These are phyloP conservation scores for Sporisorium scitamineum DNA, from an alignment of 1,284 basidiomycete genomes.

Conservation along the genomic window DNA sequence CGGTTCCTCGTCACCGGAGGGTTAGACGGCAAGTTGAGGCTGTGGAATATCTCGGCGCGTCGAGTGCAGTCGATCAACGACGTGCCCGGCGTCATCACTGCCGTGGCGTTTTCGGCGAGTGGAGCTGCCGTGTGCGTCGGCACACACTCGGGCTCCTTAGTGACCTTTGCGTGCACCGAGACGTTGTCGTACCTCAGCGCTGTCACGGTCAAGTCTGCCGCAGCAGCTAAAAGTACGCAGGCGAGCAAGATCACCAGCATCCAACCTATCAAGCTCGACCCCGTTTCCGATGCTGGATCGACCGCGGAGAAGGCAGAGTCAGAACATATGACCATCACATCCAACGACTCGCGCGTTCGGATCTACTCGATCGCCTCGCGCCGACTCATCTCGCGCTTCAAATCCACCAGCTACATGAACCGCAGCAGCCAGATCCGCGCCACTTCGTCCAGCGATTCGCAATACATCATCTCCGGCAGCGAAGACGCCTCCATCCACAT, in stretches of 20 bases:
- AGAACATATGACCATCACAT: constrained; percentile 69
- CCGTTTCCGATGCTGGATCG: constrained; percentile 12
- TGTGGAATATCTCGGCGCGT: constrained; percentile 67
- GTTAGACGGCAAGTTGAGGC: constrained; percentile 69
- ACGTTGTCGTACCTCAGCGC: constrained; percentile 59
- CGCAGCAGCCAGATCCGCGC: constrained; percentile 68
- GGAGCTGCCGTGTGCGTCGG: constrained; percentile 68
- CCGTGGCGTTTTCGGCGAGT: constrained; percentile 67
- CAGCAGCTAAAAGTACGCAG: constrained; percentile 64
- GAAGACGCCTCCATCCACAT: constrained; percentile 66
- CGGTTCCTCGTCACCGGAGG: constrained; percentile 70
- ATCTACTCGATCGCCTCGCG: constrained; percentile 66
- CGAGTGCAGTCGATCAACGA: constrained; percentile 54
- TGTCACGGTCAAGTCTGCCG: constrained; percentile 63
- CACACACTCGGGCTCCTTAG: constrained; percentile 64
- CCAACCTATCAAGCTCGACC: constrained; percentile 50
- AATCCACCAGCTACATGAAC: constrained; percentile 55
- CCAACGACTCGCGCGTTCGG: constrained; percentile 70
- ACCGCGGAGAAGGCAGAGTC: neutral
- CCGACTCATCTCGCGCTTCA: constrained; percentile 52
- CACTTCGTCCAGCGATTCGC: constrained; percentile 61
- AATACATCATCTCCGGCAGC: constrained; percentile 67
- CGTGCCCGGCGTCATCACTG: constrained; percentile 69
- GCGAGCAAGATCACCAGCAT: constrained; percentile 70
- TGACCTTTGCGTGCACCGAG: constrained; percentile 65